Percentiles rank a stretch among this genome's conserved stretches.
Conservation (phyloP, 495 filamentous ascomycete genomes). For the Neurospora tetraspora region DNA sequence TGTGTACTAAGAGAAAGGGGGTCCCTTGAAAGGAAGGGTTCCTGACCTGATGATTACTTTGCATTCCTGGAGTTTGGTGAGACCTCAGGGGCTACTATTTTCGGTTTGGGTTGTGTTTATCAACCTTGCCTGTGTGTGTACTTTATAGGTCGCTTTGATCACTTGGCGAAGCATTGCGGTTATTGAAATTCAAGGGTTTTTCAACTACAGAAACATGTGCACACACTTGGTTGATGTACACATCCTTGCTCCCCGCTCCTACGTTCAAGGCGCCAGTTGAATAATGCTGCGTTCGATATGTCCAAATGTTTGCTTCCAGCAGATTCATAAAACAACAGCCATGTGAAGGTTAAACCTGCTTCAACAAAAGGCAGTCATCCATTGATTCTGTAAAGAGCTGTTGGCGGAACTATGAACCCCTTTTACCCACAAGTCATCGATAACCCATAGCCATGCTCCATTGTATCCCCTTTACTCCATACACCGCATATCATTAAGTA, state of each 20-base stretch:
- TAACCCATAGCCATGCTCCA: not conserved
- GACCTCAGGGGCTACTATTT: not conserved
- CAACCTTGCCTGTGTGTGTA: not conserved
- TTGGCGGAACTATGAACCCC: not conserved
- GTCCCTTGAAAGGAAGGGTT: not conserved
- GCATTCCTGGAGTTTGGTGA: not conserved
- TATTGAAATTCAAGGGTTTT: not conserved
- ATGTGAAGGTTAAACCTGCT: not conserved
- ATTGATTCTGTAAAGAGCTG: not conserved
- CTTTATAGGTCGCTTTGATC: not conserved
- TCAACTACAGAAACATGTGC: not conserved
- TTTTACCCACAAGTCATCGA: not conserved
- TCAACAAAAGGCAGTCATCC: not conserved
- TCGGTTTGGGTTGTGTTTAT: not conserved
- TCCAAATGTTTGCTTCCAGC: not conserved
- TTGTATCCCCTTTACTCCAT: not conserved
- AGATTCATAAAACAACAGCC: not conserved
- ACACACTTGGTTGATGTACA: not conserved
- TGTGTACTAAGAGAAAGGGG: not conserved
- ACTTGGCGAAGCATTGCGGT: not conserved
- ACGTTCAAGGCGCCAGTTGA: not conserved
- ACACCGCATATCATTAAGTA: not conserved
- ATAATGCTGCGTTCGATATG: not conserved
- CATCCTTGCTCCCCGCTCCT: not conserved
- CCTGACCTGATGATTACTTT: not conserved